Evolutionary conservation across 2,329 filamentous ascomycete species (phyloP), one percentile per base, ranked within the genome.

Genomic region (Alternaria postmessia): DNA sequence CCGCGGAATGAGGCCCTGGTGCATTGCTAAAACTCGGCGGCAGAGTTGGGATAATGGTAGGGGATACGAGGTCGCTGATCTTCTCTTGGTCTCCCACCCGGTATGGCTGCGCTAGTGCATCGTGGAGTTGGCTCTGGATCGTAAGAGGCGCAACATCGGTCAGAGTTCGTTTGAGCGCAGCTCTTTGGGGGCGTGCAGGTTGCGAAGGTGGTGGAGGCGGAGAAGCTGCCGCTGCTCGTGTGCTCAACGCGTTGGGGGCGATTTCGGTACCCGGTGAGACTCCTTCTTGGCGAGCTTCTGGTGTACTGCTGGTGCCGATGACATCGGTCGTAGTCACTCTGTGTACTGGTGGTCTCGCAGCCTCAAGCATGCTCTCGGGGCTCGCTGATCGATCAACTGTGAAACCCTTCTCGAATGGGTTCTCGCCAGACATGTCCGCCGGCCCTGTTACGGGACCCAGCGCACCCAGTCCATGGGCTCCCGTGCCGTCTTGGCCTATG

Each of bases 381-480:
- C 82, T 83, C 44, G 80, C 79, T 30, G 81, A 76, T 36, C 80
- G 74, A 24, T 81, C 85, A 39, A 86, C 81, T 16, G 87, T 81
- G 75, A 97, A 97, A 63, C 89, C 89, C 74, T 86, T 89, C 26
- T 98, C 94, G 72, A 98, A 97, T 1, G 95, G 81, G 72, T 97
- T 97, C 52, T 89, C 88, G 39, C 87, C 87, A 51, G 90, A 87
- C 63, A 91, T 75, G 56, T 90, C 84, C 26, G 93, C 88, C 24
- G 94, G 94, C 6, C 94, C 93, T 1, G 90, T 97, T 51, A 96
- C 77, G 36, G 94, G 92, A 4, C 90, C 91, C 41, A 74, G 69
- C 76, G 78, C 66, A 20, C 81, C 81, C 61, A 84, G 66, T 14
- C 82, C 83, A 67, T 82, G 78, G 42, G 80, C 79, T 49, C 83